phyloP scores from a whole-genome alignment of 176 grass and related monocot genomes.

The sorghum (Sorghum bicolor) region DNA sequence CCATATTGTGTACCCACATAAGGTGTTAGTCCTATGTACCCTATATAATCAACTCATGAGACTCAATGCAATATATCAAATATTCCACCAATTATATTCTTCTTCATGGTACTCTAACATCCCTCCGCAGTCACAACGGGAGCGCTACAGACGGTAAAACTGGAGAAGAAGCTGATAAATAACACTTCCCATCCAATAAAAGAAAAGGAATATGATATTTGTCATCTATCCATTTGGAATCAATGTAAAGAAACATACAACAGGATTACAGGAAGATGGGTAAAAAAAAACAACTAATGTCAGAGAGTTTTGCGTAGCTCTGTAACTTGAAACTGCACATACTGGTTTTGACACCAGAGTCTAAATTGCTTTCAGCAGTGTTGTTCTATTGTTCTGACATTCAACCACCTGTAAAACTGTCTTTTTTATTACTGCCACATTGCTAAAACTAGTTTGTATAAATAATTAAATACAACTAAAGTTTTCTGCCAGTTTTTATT shows the following conservation, averaged over 20 bases:
- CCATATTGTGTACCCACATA: no score
- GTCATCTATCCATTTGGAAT: not conserved
- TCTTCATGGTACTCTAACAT: no score
- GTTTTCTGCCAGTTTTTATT: not conserved
- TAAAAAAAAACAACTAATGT: slow-evolving; percentile 7
- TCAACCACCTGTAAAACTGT: not conserved
- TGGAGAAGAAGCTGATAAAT: no score
- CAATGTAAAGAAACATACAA: not conserved
- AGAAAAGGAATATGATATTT: slow-evolving; percentile 1
- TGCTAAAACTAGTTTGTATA: not conserved
- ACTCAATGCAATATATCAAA: no score
- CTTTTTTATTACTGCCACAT: not conserved
- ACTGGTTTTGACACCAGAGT: not conserved
- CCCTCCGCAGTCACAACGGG: no score
- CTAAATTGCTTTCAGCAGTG: not conserved
- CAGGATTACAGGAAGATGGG: not conserved
- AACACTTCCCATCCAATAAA: not conserved
- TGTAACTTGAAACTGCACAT: not conserved
- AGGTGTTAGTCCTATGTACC: no score
- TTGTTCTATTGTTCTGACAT: slow-evolving; percentile 11
- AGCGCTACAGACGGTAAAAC: no score
- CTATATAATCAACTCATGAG: no score
- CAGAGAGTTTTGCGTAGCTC: not conserved
- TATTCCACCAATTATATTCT: no score
- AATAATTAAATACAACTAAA: not conserved